Base-by-base conservation (phyloP, 345 rosid genomes). In the Boechera stricta region DNA sequence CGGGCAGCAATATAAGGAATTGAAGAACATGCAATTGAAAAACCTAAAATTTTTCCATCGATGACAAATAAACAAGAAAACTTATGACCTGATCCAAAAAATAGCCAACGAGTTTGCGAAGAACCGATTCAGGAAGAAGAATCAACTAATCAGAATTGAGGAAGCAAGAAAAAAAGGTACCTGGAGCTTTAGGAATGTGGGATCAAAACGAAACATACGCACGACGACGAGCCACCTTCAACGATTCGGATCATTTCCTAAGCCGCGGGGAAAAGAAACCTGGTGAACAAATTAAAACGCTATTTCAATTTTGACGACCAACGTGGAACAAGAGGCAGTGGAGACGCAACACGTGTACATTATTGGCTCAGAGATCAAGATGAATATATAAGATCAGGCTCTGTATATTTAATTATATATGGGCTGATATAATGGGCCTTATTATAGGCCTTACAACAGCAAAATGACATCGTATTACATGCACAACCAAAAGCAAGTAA, bases 161-260 rank as follows among this genome's bases (percentile, higher is more conserved):
- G 67, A 74, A 21, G n/a, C 58, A 21, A 38, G 52, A 7, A 18
- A 39, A 2, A 28, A 9, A 26, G 29, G 31, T 52, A 79, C 82
- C 78, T 68, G 78, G n/a, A 79, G 78, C 44, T 73, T 73, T 29
- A 73, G 10, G 52, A 67, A 79, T 73, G 75, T 61, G 4, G 82
- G 75, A 79, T 79, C 78, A 54, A 74, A 79, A 54, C 82, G 54
- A 79, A 79, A 73, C 82, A 79, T 67, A 79, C 6, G 66, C 69
- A 35, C 70, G 29, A 29, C 2, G 49, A 4, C 7, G 7, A 44
- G 49, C 49, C 31, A 51, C 51, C 45, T 73, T 45, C 74, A 73
- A 68, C 38, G 31, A 31, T 52, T 60, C 13, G 36, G n/a, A 51
- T 61, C 74, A 72, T 58, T 12, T 36, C 69, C 18, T 26, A 36